These are phyloP conservation scores for Colletotrichum sp. DNA, from an alignment of 2,329 filamentous ascomycete species.

Conservation along the genomic window DNA sequence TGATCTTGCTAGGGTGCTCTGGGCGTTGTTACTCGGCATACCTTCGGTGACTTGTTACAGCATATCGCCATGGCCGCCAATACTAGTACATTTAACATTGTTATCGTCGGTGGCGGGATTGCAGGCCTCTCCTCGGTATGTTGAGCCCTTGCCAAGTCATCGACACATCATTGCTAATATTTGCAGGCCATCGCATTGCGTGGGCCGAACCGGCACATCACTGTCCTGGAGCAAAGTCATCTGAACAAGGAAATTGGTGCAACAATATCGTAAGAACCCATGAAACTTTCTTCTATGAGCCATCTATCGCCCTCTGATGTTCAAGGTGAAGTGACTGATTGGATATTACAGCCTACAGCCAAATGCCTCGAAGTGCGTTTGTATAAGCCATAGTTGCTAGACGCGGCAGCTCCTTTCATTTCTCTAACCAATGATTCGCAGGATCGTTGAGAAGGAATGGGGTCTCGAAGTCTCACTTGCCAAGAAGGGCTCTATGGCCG, in stretches of 20 bases:
- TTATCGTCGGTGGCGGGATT: conserved; percentile 25
- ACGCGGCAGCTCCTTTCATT: background rate
- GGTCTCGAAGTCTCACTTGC: conserved; percentile 30
- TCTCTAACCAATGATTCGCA: fast-evolving
- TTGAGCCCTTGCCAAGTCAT: background rate
- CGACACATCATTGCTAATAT: background rate
- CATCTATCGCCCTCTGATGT: too few species aligned
- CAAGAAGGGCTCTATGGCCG: conserved; percentile 34
- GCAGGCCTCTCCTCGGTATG: conserved; percentile 10
- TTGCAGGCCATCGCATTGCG: conserved; percentile 40
- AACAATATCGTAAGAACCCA: conserved; percentile 33
- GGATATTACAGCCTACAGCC: conserved; percentile 33
- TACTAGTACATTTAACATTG: conserved; percentile 13
- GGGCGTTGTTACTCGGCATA: background rate
- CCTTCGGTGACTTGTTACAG: fast-evolving
- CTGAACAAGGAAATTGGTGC: conserved; percentile 42
- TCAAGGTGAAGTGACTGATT: background rate
- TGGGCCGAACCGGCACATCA: conserved; percentile 26
- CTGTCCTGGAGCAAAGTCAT: conserved; percentile 27
- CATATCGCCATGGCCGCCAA: background rate
- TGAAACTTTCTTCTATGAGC: background rate
- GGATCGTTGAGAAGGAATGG: conserved; percentile 26
- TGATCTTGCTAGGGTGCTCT: background rate
- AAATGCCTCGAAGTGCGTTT: conserved; percentile 41
- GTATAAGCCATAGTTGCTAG: too few species aligned